Evolutionary conservation across 164 flowering plant species (phyloP).

Genomic region (Protea cynaroides): DNA sequence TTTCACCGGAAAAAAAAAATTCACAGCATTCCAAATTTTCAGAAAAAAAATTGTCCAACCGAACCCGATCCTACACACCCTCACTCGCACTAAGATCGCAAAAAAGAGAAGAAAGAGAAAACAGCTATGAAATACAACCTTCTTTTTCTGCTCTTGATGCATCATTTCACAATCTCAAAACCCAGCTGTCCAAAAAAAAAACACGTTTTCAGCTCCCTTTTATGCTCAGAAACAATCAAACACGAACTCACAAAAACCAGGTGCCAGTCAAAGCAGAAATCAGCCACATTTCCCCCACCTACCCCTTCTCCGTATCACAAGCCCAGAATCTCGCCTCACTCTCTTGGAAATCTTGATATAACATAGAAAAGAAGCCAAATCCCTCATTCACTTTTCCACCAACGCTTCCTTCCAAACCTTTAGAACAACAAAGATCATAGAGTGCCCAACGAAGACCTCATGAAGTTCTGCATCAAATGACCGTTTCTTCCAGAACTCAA

Average conservation of each 20-base stretch:
- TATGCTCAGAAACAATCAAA: background rate
- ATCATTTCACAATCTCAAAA: constrained; percentile 24
- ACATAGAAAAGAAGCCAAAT: constrained; percentile 31
- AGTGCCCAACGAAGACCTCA: constrained; percentile 9
- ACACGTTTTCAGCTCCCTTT: background rate
- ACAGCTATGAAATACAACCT: constrained; percentile 45
- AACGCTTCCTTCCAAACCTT: constrained; percentile 4
- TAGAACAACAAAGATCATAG: constrained; percentile 27
- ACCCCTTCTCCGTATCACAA: constrained; percentile 69
- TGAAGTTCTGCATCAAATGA: constrained; percentile 16
- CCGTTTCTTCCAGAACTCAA: background rate
- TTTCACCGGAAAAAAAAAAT: background rate
- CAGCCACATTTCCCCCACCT: constrained; percentile 88
- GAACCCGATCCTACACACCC: background rate
- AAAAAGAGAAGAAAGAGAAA: background rate
- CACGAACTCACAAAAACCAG: constrained; percentile 3
- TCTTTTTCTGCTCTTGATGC: constrained; percentile 81
- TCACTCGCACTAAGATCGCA: background rate
- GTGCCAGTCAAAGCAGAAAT: constrained; percentile 6
- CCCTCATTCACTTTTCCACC: constrained; percentile 47
- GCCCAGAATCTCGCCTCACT: constrained; percentile 45
- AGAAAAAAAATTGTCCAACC: background rate
- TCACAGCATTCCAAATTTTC: background rate
- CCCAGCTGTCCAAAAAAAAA: constrained; percentile 4
- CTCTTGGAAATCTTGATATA: constrained; percentile 31